Percentiles rank a stretch among this genome's conserved stretches.
Conservation (phyloP, 805 yeast species). For the Starmerella ratchasimensis region DNA sequence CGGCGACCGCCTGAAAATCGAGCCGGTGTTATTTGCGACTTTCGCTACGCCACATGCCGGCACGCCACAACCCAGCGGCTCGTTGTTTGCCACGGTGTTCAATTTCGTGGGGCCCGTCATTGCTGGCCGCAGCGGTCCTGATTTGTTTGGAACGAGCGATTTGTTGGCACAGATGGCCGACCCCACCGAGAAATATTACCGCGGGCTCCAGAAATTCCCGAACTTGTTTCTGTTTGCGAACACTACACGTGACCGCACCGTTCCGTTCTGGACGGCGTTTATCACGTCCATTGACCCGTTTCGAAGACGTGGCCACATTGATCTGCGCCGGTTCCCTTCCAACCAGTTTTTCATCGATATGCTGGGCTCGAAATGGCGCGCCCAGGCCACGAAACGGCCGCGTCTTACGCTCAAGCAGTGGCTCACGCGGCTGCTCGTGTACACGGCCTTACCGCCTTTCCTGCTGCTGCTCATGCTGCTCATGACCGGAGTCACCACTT, state of each 20-base stretch:
- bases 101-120: slow-evolving; percentile 42
- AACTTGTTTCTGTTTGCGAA: slow-evolving; percentile 55
- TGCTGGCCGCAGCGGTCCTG: slow-evolving; percentile 59
- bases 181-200: slow-evolving; percentile 34
- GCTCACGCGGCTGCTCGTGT: neutral
- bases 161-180: slow-evolving; percentile 42
- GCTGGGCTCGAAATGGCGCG: slow-evolving; percentile 13
- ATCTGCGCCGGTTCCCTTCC: slow-evolving; percentile 27
- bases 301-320: slow-evolving; percentile 37
- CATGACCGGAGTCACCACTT: slow-evolving; percentile 1
- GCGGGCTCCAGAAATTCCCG: slow-evolving; percentile 46
- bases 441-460: neutral
- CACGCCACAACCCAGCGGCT: slow-evolving; percentile 32
- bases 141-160: slow-evolving; percentile 43
- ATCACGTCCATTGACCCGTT: slow-evolving; percentile 67
- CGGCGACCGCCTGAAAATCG: slow-evolving; percentile 38
- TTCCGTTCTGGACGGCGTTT: slow-evolving; percentile 72
- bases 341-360: slow-evolving; percentile 18
- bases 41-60: slow-evolving; percentile 68
- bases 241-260: slow-evolving; percentile 69
- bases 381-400: neutral
- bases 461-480: slow-evolving; percentile 1
- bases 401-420: neutral
- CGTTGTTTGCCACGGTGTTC: slow-evolving; percentile 27
- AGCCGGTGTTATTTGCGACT: slow-evolving; percentile 51